phyloP scores from a whole-genome alignment of 805 yeast species.

The Nakazawaea ambrosiae region DNA sequence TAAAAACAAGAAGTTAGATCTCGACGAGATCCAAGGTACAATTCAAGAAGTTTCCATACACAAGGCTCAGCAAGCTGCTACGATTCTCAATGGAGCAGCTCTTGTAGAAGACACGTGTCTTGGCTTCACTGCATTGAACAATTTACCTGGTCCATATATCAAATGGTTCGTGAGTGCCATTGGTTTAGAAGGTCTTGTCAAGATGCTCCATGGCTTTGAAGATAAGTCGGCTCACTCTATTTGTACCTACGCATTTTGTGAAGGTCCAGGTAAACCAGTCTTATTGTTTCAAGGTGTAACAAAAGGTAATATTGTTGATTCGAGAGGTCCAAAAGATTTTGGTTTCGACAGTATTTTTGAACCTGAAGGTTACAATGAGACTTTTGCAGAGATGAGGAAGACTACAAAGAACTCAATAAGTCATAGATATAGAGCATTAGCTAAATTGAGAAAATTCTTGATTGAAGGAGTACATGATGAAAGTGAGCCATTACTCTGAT shows the following conservation, averaged over 20 bases:
- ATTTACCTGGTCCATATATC: constrained; percentile 83
- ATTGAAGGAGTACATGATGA: constrained; percentile 5
- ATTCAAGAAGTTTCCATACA: constrained; percentile 73
- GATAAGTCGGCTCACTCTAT: constrained; percentile 83
- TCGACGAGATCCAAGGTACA: constrained; percentile 89
- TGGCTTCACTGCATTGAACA: constrained; percentile 70
- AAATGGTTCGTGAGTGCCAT: constrained; percentile 83
- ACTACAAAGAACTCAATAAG: constrained; percentile 70
- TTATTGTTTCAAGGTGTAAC: constrained; percentile 79
- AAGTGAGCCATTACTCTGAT: constrained; percentile 3
- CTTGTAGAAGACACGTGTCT: constrained; percentile 94
- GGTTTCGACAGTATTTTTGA: constrained; percentile 95
- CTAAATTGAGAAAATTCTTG: constrained; percentile 56
- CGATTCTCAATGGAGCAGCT: constrained; percentile 64
- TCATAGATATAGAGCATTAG: constrained; percentile 82
- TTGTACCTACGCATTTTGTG: constrained; percentile 89
- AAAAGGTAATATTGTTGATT: constrained; percentile 70
- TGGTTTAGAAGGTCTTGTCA: constrained; percentile 72
- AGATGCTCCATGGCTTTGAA: constrained; percentile 73
- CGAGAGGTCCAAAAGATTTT: constrained; percentile 72
- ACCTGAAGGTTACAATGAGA: constrained; percentile 68
- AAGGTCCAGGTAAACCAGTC: constrained; percentile 69
- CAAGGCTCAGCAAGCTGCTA: constrained; percentile 73
- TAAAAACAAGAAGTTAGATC: constrained; percentile 62
- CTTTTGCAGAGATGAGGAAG: constrained; percentile 89